phyloP scores from a whole-genome alignment of 2,329 filamentous ascomycete species.

The Septoria linicola region DNA sequence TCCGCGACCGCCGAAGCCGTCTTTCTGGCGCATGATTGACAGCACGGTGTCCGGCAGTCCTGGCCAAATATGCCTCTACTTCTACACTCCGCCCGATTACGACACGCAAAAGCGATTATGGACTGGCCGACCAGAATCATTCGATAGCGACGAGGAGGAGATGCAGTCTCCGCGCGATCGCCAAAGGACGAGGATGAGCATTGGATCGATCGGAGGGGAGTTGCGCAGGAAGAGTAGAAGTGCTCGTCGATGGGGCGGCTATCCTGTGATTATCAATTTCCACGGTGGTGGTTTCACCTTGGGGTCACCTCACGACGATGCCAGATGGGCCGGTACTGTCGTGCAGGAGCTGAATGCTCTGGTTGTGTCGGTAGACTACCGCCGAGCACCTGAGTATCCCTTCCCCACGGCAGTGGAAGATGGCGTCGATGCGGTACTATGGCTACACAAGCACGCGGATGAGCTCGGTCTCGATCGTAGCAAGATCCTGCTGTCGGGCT shows the following conservation, averaged over 20 bases:
- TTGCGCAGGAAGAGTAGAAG: slow-evolving; percentile 31
- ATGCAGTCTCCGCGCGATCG: slow-evolving; percentile 21
- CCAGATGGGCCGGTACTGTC: slow-evolving; percentile 58
- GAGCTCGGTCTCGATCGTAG: slow-evolving; percentile 58
- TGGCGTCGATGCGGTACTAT: slow-evolving; percentile 61
- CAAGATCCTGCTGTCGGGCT: slow-evolving; percentile 60
- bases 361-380: slow-evolving; percentile 61
- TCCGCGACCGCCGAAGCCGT: slow-evolving; percentile 60
- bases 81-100: slow-evolving; percentile 60
- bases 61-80: slow-evolving; percentile 55
- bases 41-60: slow-evolving; percentile 49
- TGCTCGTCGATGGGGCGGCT: slow-evolving; percentile 44
- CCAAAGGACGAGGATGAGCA: slow-evolving; percentile 29
- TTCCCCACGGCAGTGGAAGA: slow-evolving; percentile 66
- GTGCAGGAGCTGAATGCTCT: slow-evolving; percentile 58
- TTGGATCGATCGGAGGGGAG: slow-evolving; percentile 26
- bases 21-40: slow-evolving; percentile 58
- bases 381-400: slow-evolving; percentile 60
- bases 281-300: slow-evolving; percentile 65
- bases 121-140: slow-evolving; percentile 16
- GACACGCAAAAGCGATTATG: slow-evolving; percentile 43
- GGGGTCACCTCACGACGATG: slow-evolving; percentile 60
- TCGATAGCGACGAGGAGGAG: slow-evolving; percentile 22
- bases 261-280: slow-evolving; percentile 62
- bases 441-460: slow-evolving; percentile 55